Conservation (phyloP, 495 filamentous ascomycete genomes). For the Lindgomyces ingoldianus region DNA sequence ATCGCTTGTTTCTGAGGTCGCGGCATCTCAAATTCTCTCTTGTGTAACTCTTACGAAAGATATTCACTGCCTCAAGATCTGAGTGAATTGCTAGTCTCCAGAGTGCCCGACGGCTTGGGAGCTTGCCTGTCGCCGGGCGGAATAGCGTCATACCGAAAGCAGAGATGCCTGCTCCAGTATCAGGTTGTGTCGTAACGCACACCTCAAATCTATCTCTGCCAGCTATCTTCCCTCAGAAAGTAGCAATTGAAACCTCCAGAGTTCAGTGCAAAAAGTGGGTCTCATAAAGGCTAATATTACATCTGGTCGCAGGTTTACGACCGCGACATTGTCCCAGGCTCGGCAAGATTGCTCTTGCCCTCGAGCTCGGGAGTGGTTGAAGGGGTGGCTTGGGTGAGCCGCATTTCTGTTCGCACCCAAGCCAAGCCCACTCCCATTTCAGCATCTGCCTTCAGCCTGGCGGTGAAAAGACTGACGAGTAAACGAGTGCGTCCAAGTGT, state of each 20-base stretch:
- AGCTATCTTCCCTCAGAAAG: neutral
- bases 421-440: neutral
- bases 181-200: no score
- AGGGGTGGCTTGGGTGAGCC: neutral
- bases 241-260: slow-evolving; percentile 2
- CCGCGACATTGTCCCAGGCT: neutral
- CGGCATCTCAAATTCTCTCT: neutral
- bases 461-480: neutral
- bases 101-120: neutral
- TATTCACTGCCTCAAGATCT: neutral
- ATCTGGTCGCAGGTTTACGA: neutral
- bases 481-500: neutral
- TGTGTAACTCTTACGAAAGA: neutral
- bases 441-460: neutral
- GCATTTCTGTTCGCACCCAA: neutral
- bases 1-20: neutral
- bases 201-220: neutral
- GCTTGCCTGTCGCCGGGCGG: no score
- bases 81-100: no score
- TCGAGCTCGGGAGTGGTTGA: neutral
- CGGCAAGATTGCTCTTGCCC: neutral
- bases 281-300: slow-evolving; percentile 9
- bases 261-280: slow-evolving; percentile 1
- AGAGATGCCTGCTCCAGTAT: no score
- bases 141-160: no score